A percentile compares a stretch with the other conserved stretches of the same genome.
Conservation (phyloP, 2,329 filamentous ascomycete species). For the Ophiostoma tasmaniense region DNA sequence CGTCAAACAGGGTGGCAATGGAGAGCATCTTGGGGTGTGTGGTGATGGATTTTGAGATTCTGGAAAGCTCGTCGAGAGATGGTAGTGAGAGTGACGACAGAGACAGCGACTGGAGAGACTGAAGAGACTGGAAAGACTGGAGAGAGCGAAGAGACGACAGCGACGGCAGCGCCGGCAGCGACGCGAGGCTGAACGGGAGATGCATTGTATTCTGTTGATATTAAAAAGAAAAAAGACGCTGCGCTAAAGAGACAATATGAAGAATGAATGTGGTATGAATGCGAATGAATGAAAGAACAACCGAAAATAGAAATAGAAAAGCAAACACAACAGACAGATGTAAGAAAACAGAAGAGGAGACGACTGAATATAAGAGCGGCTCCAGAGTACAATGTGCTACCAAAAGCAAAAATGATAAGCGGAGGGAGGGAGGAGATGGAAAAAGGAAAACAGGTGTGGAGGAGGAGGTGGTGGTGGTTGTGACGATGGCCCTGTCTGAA, state of each 20-base stretch:
- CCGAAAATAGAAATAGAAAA: background rate
- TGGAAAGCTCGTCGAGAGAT: background rate
- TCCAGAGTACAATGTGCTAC: background rate
- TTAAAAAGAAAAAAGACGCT: conserved; percentile 9
- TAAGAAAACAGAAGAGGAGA: background rate
- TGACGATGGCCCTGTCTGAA: conserved; percentile 4
- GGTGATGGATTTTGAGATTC: background rate
- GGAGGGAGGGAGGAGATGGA: background rate
- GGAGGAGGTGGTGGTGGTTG: background rate
- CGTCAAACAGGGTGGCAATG: conserved; percentile 21
- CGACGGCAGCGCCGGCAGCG: background rate
- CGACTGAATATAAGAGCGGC: background rate
- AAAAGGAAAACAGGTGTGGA: background rate
- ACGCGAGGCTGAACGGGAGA: conserved; percentile 5
- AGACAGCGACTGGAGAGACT: too few relatives aligned
- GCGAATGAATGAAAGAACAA: background rate
- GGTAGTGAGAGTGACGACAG: too few relatives aligned
- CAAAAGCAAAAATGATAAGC: background rate
- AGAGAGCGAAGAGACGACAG: background rate
- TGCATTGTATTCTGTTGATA: conserved; percentile 1
- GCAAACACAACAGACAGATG: background rate
- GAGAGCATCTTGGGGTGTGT: conserved; percentile 17
- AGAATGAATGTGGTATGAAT: background rate
- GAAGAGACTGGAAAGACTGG: background rate
- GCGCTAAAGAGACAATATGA: conserved; percentile 10